Percentiles rank a stretch among this genome's conserved stretches.
These are phyloP conservation scores for Xylariomycetidae sp. DNA, from an alignment of 2,329 filamentous ascomycete species.

Conservation along the genomic window DNA sequence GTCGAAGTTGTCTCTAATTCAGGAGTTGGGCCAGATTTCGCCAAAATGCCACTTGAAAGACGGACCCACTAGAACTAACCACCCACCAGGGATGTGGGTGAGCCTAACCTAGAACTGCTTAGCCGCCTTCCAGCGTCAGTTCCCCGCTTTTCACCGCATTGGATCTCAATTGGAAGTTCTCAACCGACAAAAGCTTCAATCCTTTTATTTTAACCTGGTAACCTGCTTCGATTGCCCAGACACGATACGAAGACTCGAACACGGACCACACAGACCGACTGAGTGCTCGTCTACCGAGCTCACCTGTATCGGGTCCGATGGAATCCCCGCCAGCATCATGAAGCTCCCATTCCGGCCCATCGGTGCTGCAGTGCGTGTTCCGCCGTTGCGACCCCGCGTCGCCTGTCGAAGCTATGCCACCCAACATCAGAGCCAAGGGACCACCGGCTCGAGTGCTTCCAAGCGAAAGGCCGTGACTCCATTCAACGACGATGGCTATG, in stretches of 20 bases:
- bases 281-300: too few relatives aligned
- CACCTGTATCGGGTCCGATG: too few relatives aligned
- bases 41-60: conserved; percentile 19
- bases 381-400: conserved; percentile 31
- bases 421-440: conserved; percentile 39
- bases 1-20: conserved; percentile 11
- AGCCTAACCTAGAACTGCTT: conserved; percentile 11
- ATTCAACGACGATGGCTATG: conserved; percentile 76
- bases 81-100: conserved; percentile 1
- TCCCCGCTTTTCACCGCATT: conserved; percentile 15
- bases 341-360: conserved; percentile 35
- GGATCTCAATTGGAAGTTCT: conserved; percentile 1
- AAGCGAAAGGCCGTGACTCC: conserved; percentile 69
- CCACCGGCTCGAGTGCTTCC: conserved; percentile 32
- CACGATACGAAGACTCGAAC: too few relatives aligned
- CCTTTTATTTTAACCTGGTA: too few relatives aligned
- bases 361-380: conserved; percentile 26
- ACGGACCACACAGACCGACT: too few relatives aligned
- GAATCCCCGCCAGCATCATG: conserved; percentile 36
- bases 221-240: too few relatives aligned
- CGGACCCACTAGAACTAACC: conserved; percentile 10
- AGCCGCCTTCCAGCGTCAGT: conserved; percentile 2
- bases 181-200: too few relatives aligned
- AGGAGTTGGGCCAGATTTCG: conserved; percentile 31
- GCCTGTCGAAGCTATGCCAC: conserved; percentile 52